phyloP scores from a whole-genome alignment of 129 eudicot species.

The Pittosporum tobira region DNA sequence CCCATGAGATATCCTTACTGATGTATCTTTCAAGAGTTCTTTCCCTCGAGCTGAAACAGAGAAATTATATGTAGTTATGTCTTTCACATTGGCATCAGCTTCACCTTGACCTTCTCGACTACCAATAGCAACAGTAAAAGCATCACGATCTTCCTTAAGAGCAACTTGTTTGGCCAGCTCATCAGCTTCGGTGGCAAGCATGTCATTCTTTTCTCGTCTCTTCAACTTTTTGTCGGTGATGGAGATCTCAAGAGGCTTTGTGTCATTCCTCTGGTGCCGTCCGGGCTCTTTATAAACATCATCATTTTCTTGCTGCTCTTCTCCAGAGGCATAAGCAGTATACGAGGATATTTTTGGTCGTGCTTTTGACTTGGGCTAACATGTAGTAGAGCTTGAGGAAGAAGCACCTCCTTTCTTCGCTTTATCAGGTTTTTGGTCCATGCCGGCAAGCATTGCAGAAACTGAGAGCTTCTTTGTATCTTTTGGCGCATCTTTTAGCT shows the following conservation, averaged over 20 bases:
- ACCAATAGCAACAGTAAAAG: conserved; percentile 74
- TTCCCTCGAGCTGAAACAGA: conserved; percentile 81
- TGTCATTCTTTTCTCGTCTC: conserved; percentile 72
- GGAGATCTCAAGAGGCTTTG: conserved; percentile 34
- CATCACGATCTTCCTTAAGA: conserved; percentile 69
- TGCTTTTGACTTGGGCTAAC: conserved; percentile 48
- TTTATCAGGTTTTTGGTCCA: conserved; percentile 74
- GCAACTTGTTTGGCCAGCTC: conserved; percentile 56
- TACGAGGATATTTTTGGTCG: conserved; percentile 43
- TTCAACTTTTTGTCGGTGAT: conserved; percentile 57
- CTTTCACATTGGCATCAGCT: conserved; percentile 80
- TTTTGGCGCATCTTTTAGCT: conserved; percentile 31
- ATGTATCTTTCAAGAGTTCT: conserved; percentile 59
- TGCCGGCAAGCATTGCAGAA: conserved; percentile 74
- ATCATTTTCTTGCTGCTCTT: conserved; percentile 10
- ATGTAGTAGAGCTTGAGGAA: conserved; percentile 22
- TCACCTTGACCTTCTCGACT: conserved; percentile 67
- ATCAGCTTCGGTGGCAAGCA: conserved; percentile 46
- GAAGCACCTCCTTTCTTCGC: conserved; percentile 50
- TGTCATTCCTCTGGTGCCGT: conserved; percentile 31
- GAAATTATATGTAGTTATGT: conserved; percentile 64
- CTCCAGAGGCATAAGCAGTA: conserved; percentile 29
- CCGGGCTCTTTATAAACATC: conserved; percentile 13
- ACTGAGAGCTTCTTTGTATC: conserved; percentile 57
- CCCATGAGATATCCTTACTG: conserved; percentile 74